Conservation (phyloP, 257 asterid genomes). For the Solanum piurae region DNA sequence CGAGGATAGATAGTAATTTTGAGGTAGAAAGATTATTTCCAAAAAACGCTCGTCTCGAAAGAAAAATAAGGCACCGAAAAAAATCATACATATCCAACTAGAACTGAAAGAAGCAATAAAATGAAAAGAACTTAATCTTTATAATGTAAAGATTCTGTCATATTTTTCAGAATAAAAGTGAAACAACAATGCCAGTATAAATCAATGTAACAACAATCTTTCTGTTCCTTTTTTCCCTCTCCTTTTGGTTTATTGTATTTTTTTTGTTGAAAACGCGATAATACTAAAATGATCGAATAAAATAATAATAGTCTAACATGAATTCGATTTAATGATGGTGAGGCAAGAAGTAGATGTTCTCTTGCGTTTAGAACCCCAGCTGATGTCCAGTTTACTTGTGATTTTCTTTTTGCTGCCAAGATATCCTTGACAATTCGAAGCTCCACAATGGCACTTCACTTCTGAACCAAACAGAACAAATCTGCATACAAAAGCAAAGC, state of each 20-base stretch:
- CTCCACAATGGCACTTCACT: slow-evolving; percentile 80
- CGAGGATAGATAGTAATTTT: not conserved
- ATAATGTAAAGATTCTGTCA: not conserved
- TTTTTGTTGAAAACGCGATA: not conserved
- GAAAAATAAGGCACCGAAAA: not conserved
- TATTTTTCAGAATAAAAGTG: not conserved
- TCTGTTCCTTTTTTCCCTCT: not conserved
- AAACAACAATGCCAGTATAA: not conserved
- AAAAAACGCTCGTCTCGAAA: not conserved
- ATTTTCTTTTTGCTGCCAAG: slow-evolving; percentile 62
- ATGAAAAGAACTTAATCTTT: not conserved
- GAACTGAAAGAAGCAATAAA: not conserved
- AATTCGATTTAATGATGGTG: slow-evolving; percentile 10
- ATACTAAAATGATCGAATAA: slow-evolving; percentile 13
- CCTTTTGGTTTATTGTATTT: not conserved
- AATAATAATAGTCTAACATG: not conserved
- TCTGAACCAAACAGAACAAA: slow-evolving; percentile 80
- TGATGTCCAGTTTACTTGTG: slow-evolving; percentile 16
- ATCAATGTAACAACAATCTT: not conserved
- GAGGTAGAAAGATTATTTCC: not conserved
- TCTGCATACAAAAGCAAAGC: slow-evolving; percentile 22
- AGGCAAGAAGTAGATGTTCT: slow-evolving; percentile 42
- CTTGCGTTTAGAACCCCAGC: slow-evolving; percentile 67
- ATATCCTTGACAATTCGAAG: slow-evolving; percentile 66
- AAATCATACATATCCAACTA: not conserved